Base-by-base conservation (phyloP, 257 asterid genomes). In the Primulina huaijiensis region DNA sequence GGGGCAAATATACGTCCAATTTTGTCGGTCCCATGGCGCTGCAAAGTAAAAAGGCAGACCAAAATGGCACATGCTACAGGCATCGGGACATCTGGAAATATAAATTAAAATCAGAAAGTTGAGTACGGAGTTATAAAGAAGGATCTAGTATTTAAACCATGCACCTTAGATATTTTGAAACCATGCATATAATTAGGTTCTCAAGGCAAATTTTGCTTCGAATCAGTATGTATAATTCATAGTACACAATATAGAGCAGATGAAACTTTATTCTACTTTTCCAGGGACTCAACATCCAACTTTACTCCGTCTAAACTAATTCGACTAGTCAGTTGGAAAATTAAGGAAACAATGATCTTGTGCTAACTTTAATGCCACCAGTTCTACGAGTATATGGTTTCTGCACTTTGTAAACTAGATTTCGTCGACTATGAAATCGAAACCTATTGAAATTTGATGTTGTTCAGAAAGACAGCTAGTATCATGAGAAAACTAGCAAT, bases 1-100 rank as follows among this genome's bases (percentile, higher is more conserved):
- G 99, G 99, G 75, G 99, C 96, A 76, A 93, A 93, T 62, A 89
- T 75, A 82, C 80, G 74, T 64, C 97, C 97, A 3, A 93, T 80
- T 82, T 74, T 90, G 72, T 87, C 79, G 35, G 92, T 89, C 65
- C 99, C 99, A n/a, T 85, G 84, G 17, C 76, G 90, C 81, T 90
- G 99, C 86, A 93, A 70, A 65, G 88, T 83, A 88, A 93, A 93
- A 52, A 93, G 96, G 82, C 97, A 82, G 72, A 93, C 87, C 78
- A 93, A 69, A 76, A 93, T 82, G 50, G 87, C 87, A 63, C 96
- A 89, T 57, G 99, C 97, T 14, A 77, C 81, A 40, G 97, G 96
- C 65, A 90, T 88, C 9, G 97, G 97, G 5, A 93, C 80, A 72
- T 80, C 97, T 92, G 96, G 19, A 73, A 73, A 72, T 25, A 30